These are phyloP conservation scores for Amphirosellinia nigrospora DNA, from an alignment of 495 filamentous ascomycete genomes.

Conservation along the genomic window DNA sequence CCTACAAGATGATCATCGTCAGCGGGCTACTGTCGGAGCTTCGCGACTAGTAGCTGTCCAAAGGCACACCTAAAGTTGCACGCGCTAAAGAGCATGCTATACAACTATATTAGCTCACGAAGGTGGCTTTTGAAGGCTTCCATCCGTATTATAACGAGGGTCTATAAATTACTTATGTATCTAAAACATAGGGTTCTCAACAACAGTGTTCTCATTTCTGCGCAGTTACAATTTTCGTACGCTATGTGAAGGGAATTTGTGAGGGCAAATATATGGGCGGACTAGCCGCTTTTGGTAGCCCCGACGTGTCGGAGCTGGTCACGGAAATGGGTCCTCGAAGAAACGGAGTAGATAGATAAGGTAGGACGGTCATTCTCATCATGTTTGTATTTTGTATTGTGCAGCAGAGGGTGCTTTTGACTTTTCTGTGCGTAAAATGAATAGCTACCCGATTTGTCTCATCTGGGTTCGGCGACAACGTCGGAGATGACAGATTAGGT, in stretches of 20 bases:
- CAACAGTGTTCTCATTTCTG: too few species aligned
- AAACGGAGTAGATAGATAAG: neutral
- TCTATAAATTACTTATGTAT: too few species aligned
- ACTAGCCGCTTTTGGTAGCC: neutral
- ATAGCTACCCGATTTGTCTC: constrained; percentile 1
- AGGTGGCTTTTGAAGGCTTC: too few species aligned
- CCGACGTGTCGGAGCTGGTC: constrained; percentile 15
- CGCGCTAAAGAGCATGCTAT: too few species aligned
- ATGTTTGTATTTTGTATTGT: neutral
- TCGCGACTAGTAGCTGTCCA: neutral
- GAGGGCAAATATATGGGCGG: neutral
- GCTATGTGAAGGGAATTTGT: neutral
- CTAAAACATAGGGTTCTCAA: too few species aligned
- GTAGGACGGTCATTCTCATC: neutral
- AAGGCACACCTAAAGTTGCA: too few species aligned
- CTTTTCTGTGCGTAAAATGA: neutral
- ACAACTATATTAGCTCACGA: too few species aligned
- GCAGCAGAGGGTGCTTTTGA: neutral
- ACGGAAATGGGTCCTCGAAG: neutral
- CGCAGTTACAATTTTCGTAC: neutral
- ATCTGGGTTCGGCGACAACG: neutral
- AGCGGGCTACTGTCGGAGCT: neutral
- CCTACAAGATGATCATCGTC: neutral
- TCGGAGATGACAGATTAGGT: constrained; percentile 24
- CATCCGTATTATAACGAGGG: too few species aligned